Conservation (phyloP, 1,284 basidiomycete genomes). For the Cryptococcus jaspeensis region DNA sequence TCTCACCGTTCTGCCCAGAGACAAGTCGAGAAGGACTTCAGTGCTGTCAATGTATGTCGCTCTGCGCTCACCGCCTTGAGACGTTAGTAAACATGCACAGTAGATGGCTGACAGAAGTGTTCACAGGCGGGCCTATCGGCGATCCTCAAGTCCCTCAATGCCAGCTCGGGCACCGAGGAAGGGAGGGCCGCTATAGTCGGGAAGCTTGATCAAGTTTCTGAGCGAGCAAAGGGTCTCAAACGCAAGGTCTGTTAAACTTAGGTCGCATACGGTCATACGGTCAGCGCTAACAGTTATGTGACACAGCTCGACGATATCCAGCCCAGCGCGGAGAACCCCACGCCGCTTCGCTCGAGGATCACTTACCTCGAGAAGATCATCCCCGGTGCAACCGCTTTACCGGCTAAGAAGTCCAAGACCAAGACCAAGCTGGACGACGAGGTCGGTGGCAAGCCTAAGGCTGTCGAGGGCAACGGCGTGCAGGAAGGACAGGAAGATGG, state of each 20-base stretch:
- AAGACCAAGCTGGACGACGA: neutral
- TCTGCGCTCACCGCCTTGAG: neutral
- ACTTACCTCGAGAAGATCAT: constrained; percentile 17
- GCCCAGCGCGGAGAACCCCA: constrained; percentile 22
- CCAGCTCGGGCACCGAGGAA: constrained; percentile 13
- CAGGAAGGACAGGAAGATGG: constrained; percentile 3
- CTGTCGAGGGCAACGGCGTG: neutral
- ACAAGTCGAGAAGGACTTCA: constrained; percentile 52
- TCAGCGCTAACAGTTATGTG: neutral
- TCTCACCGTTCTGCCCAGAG: constrained; percentile 50
- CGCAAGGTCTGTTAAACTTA: constrained; percentile 40
- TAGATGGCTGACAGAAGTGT: neutral
- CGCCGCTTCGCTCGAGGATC: constrained; percentile 26
- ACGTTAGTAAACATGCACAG: neutral
- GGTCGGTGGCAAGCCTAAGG: neutral
- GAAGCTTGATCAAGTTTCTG: constrained; percentile 38
- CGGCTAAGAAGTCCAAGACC: neutral
- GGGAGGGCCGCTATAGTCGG: constrained; percentile 15
- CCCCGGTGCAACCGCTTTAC: neutral
- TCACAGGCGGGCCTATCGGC: constrained; percentile 19
- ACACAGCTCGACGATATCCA: constrained; percentile 45
- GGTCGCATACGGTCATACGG: too few species aligned
- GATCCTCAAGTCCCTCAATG: constrained; percentile 24
- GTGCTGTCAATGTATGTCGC: constrained; percentile 31
- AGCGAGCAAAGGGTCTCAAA: constrained; percentile 48